phyloP scores from a whole-genome alignment of 257 asterid species.

The Nicotiana sylvestris region DNA sequence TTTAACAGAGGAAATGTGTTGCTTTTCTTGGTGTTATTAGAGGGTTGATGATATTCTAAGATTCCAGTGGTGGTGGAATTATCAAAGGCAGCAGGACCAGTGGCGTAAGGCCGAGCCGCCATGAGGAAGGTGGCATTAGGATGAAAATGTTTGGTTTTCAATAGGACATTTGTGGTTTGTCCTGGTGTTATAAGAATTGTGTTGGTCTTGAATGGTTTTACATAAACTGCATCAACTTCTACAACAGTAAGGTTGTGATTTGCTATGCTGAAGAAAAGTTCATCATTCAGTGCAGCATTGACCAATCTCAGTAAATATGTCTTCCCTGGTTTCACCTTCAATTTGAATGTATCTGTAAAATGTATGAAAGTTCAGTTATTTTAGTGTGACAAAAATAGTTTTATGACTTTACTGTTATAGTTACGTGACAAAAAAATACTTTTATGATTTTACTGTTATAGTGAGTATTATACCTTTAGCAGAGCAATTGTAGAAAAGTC shows the following conservation, averaged over 20 bases:
- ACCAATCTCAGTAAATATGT: slow-evolving; percentile 57
- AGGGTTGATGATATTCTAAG: slow-evolving; percentile 37
- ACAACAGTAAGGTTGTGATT: slow-evolving; percentile 55
- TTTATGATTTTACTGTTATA: too few relatives aligned
- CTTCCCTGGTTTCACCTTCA: slow-evolving; percentile 53
- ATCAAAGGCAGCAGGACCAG: slow-evolving; percentile 54
- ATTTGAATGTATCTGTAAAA: slow-evolving; percentile 46
- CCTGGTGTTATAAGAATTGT: slow-evolving; percentile 52
- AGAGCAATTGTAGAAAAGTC: slow-evolving; percentile 55
- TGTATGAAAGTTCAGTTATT: neutral
- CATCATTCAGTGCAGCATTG: slow-evolving; percentile 63
- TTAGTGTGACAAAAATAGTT: too few relatives aligned
- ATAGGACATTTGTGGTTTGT: slow-evolving; percentile 56
- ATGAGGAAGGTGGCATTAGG: slow-evolving; percentile 50
- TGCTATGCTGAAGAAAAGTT: slow-evolving; percentile 59
- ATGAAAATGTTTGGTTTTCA: slow-evolving; percentile 31
- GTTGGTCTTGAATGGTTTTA: slow-evolving; percentile 48
- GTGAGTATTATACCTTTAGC: slow-evolving; percentile 27
- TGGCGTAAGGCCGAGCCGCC: slow-evolving; percentile 51
- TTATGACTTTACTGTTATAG: too few relatives aligned
- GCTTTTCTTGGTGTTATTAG: slow-evolving; percentile 4
- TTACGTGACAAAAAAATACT: too few relatives aligned
- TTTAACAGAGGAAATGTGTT: slow-evolving; percentile 25
- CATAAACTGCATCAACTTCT: slow-evolving; percentile 56
- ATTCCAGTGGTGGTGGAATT: slow-evolving; percentile 46